A percentile compares a stretch with the other conserved stretches of the same genome.
phyloP scores from a whole-genome alignment of 192 early-diverging fungal species.

The Backusella tarrabulga region DNA sequence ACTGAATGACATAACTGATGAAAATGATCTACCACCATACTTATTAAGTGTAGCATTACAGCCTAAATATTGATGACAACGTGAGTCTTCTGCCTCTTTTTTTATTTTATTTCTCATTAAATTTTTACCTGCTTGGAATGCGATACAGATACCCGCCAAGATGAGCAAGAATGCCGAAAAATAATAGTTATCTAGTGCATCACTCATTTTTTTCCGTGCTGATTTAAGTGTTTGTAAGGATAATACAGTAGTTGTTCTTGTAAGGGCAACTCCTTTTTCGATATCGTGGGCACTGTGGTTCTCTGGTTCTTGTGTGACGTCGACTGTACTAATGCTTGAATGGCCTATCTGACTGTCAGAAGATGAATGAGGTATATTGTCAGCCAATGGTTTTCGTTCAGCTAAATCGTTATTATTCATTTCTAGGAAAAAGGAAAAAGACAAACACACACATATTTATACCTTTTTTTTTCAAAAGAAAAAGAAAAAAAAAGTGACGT shows the following conservation, averaged over 20 bases:
- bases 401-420: neutral
- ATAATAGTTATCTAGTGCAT: neutral
- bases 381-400: neutral
- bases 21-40: constrained; percentile 28
- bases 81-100: neutral
- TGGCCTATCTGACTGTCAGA: neutral
- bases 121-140: constrained; percentile 27
- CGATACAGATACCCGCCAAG: constrained; percentile 19
- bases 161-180: constrained; percentile 13
- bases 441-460: neutral
- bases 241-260: neutral
- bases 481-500: constrained; percentile 1
- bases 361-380: neutral
- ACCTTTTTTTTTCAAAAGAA: neutral
- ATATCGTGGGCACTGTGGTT: neutral
- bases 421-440: neutral
- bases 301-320: neutral
- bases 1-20: constrained; percentile 24
- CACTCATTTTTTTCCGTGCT: neutral
- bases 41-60: constrained; percentile 29
- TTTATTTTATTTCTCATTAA: neutral
- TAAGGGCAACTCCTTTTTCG: neutral
- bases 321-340: neutral
- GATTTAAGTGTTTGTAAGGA: constrained; percentile 1
- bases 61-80: neutral